These are phyloP conservation scores for Gremmenia infestans DNA, from an alignment of 2,329 filamentous ascomycete species.

Conservation along the genomic window DNA sequence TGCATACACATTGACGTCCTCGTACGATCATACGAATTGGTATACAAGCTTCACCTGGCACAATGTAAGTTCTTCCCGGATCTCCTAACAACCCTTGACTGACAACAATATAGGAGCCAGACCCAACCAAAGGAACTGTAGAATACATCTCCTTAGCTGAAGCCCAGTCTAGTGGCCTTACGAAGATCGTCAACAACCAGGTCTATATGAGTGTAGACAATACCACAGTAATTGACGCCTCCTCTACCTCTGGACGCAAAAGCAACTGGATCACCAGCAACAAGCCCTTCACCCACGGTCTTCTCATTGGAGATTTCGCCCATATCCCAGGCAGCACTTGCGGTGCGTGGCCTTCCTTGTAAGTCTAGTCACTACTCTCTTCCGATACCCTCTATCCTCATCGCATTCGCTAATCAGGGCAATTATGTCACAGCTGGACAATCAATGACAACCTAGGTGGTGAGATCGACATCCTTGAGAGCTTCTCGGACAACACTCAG, in stretches of 20 bases:
- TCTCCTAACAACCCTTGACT: background rate
- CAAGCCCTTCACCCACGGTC: slow-evolving; percentile 54
- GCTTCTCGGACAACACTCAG: slow-evolving; percentile 48
- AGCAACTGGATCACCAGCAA: slow-evolving; percentile 65
- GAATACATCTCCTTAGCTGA: slow-evolving; percentile 34
- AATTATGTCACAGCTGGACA: slow-evolving; percentile 16
- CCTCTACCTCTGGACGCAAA: slow-evolving; percentile 40
- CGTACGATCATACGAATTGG: slow-evolving; percentile 22
- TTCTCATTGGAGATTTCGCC: slow-evolving; percentile 66
- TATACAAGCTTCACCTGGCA: slow-evolving; percentile 17
- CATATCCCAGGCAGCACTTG: slow-evolving; percentile 69
- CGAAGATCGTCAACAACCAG: slow-evolving; percentile 48
- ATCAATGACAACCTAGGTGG: slow-evolving; percentile 18
- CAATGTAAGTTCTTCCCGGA: slow-evolving; percentile 2
- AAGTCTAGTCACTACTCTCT: slow-evolving; percentile 10
- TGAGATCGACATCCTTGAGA: slow-evolving; percentile 39
- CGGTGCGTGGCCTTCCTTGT: slow-evolving; percentile 70
- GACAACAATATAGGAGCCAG: slow-evolving; percentile 9
- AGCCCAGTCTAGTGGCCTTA: slow-evolving; percentile 52
- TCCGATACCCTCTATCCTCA: background rate
- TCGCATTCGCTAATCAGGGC: background rate
- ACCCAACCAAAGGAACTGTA: slow-evolving; percentile 26
- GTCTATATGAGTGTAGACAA: slow-evolving; percentile 47
- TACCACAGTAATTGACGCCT: slow-evolving; percentile 14
- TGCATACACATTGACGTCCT: slow-evolving; percentile 14